Evolutionary conservation across 345 rosid genomes (phyloP).

Genomic region (Nephelium lappaceum): DNA sequence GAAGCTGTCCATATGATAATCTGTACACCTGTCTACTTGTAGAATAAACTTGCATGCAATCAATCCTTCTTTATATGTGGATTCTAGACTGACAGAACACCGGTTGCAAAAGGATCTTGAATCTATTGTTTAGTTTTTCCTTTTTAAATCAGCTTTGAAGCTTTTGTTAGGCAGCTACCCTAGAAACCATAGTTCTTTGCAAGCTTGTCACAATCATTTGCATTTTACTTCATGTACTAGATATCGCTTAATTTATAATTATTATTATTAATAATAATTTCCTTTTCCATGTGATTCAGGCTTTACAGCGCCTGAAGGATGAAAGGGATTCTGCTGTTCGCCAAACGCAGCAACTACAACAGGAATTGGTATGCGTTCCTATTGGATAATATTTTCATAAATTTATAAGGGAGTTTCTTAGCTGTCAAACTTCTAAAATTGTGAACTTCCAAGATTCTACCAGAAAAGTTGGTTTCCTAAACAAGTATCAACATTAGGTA

Average conservation of each 20-base stretch:
- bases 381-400: not conserved
- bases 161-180: not conserved
- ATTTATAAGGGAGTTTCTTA: not conserved
- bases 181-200: not conserved
- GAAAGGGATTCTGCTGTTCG: constrained; percentile 81
- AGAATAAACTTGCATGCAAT: not conserved
- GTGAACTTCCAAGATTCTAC: not conserved
- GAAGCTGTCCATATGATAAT: not conserved
- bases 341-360: constrained; percentile 77
- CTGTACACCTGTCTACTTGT: not conserved
- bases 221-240: not conserved
- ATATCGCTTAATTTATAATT: not conserved
- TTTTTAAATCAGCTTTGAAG: not conserved
- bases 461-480: not conserved
- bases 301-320: constrained; percentile 68
- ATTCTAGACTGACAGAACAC: not conserved
- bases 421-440: not conserved
- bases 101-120: not conserved
- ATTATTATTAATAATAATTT: not conserved
- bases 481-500: not conserved
- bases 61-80: not conserved
- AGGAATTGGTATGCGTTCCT: constrained; percentile 64
- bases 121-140: not conserved
- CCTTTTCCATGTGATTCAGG: constrained; percentile 40
- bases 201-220: not conserved